Base-by-base conservation (phyloP, 202 grass and related monocot genomes). In the Digitaria exilis region DNA sequence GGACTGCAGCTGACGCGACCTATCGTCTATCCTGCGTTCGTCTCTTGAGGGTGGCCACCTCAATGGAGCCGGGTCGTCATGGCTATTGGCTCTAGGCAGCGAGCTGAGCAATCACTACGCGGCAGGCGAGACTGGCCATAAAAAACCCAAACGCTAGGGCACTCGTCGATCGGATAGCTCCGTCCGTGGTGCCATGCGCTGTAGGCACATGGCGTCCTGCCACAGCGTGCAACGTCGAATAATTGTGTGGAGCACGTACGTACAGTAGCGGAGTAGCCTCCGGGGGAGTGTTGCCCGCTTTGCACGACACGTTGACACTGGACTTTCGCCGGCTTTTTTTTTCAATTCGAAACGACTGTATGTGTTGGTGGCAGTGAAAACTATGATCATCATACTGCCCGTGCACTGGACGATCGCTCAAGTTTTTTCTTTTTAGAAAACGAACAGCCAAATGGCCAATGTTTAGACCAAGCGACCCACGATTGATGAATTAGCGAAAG, bases 1-100 rank as follows among this genome's bases (percentile, higher is more conserved):
- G 60, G 11, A 79, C 76, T 65, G 76, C 61, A 66, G 29, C 19
- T 72, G 69, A 52, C 44, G 32, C 61, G 61, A 71, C 65, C 65
- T 24, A 44, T 76, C 73, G 22, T 59, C 34, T 19, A 30, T 3
- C 46, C 1, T 29, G 60, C 29, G 6, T 57, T 30, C 28, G 6
- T 21, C 44, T 21, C 44, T 32, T 32, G 31, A 35, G 71, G 71
- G 11, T 75, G 51, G 72, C 72, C 72, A 34, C 48, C 16, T 31
- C 24, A 4, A 4, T 3, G 19, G 19, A 39, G 7, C 28, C 56
- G 56, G 56, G 6, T 48, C 50, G 2, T 57, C n/a, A 3, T 59
- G 55, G 19, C 5, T 18, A 16, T 2, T 3, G 19, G 16, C 46
- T 52, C 46, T 52, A 52, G 25, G 67, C 41, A 16, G 15, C 46